These are phyloP conservation scores for Iberis pinnata DNA, from an alignment of 345 rosid species.

Conservation along the genomic window DNA sequence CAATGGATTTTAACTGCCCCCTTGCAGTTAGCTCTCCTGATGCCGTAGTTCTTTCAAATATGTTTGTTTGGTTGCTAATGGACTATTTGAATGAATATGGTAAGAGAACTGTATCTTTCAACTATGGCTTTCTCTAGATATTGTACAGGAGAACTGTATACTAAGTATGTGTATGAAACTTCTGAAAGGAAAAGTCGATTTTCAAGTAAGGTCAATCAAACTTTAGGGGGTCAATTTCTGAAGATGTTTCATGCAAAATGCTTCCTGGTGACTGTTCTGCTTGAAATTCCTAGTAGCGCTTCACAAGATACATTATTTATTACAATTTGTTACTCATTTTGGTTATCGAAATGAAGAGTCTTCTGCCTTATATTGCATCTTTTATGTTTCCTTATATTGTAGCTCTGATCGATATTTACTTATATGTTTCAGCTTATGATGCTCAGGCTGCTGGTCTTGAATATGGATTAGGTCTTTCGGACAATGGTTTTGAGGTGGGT, in stretches of 20 bases:
- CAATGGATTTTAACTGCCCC: constrained; percentile 70
- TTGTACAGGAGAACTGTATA: neutral
- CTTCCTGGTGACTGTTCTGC: no score
- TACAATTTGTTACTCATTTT: no score
- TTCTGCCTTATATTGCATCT: neutral
- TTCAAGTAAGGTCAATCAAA: no score
- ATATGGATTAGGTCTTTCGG: constrained; percentile 39
- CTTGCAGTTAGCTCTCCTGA: constrained; percentile 56
- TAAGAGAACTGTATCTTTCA: constrained; percentile 21
- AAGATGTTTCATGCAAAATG: no score
- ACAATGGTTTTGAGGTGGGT: constrained; percentile 62
- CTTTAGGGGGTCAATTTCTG: no score
- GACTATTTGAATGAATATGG: constrained; percentile 93
- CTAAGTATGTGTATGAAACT: no score
- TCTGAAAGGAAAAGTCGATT: no score
- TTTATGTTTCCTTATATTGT: no score
- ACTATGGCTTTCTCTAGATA: neutral
- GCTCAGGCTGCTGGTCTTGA: constrained; percentile 75
- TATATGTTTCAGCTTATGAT: constrained; percentile 64
- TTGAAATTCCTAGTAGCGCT: no score
- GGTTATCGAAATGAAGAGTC: neutral
- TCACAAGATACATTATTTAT: no score
- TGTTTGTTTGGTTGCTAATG: constrained; percentile 53
- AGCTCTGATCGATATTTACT: neutral
- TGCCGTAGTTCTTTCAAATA: constrained; percentile 48